Evolutionary conservation across 805 yeast genomes (phyloP).

Genomic region (Myxozyma monticola): DNA sequence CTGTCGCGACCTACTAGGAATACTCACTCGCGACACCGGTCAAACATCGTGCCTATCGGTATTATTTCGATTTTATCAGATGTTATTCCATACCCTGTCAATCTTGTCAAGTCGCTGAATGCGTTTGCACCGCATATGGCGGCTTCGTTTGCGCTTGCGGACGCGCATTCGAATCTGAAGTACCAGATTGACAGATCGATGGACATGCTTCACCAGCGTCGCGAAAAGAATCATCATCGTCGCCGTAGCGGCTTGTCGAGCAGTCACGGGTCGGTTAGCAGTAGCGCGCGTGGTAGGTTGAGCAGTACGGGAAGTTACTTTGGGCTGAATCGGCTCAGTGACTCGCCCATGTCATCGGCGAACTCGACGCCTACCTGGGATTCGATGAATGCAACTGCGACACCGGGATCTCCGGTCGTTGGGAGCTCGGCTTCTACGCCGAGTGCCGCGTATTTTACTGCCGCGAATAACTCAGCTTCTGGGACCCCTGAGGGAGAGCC

Average conservation of each 20-base stretch:
- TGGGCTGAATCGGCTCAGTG: conserved; percentile 2
- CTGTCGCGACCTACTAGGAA: conserved; percentile 8
- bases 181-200: conserved; percentile 30
- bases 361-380: conserved; percentile 16
- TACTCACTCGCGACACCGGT: background rate
- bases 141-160: conserved; percentile 34
- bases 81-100: conserved; percentile 37
- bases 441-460: background rate
- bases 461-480: background rate
- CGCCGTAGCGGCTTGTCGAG: background rate
- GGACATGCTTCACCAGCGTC: background rate
- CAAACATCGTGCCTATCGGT: conserved; percentile 36
- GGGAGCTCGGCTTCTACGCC: background rate
- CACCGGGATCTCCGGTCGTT: too few relatives aligned
- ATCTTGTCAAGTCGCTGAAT: conserved; percentile 30
- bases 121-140: conserved; percentile 39
- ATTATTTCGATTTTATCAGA: conserved; percentile 37
- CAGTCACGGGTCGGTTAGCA: background rate
- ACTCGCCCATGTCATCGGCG: conserved; percentile 5
- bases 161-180: conserved; percentile 33
- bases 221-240: background rate
- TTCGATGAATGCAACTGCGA: background rate
- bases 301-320: conserved; percentile 10
- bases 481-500: background rate
- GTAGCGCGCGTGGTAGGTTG: background rate